These are phyloP conservation scores for Suhomyces bolitotheri DNA, from an alignment of 1,139 yeast genomes.

Conservation along the genomic window DNA sequence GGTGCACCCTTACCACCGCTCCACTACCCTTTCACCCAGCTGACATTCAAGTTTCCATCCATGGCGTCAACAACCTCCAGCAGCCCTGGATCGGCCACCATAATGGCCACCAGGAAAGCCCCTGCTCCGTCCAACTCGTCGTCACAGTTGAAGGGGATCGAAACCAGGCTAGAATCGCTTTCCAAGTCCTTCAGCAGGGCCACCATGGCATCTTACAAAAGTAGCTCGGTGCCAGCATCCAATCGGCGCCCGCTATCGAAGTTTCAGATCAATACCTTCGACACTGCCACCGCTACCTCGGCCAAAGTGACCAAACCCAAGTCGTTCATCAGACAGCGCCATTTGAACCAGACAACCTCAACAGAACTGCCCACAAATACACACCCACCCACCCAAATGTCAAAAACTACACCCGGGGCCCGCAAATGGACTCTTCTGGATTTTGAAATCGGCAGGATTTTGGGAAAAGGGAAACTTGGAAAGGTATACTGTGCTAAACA, in stretches of 20 bases:
- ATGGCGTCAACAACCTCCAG: too few relatives aligned
- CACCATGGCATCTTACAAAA: not conserved
- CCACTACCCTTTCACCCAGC: too few relatives aligned
- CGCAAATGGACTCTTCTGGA: constrained; percentile 44
- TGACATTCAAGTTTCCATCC: too few relatives aligned
- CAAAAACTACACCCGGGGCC: constrained; percentile 4
- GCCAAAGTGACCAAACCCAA: constrained; percentile 5
- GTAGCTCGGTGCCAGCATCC: constrained; percentile 1
- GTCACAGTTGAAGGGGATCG: constrained; percentile 17
- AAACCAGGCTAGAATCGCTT: constrained; percentile 18
- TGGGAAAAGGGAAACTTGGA: constrained; percentile 94
- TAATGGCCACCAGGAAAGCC: too few relatives aligned
- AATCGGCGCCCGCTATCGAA: constrained; percentile 21
- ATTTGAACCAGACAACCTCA: constrained; percentile 3
- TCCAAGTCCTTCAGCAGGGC: constrained; percentile 11
- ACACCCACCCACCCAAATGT: not conserved
- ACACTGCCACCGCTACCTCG: constrained; percentile 9
- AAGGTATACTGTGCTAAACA: constrained; percentile 88
- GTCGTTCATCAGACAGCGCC: constrained; percentile 9
- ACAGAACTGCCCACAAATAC: not conserved
- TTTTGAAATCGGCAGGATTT: constrained; percentile 82
- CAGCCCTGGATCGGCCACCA: too few relatives aligned
- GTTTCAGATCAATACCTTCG: constrained; percentile 21
- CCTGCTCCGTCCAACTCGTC: too few relatives aligned
- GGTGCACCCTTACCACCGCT: too few relatives aligned